A percentile compares a stretch with the other conserved stretches of the same genome.
Evolutionary conservation across 164 flowering plant genomes (phyloP).

Genomic region (Piper betle): DNA sequence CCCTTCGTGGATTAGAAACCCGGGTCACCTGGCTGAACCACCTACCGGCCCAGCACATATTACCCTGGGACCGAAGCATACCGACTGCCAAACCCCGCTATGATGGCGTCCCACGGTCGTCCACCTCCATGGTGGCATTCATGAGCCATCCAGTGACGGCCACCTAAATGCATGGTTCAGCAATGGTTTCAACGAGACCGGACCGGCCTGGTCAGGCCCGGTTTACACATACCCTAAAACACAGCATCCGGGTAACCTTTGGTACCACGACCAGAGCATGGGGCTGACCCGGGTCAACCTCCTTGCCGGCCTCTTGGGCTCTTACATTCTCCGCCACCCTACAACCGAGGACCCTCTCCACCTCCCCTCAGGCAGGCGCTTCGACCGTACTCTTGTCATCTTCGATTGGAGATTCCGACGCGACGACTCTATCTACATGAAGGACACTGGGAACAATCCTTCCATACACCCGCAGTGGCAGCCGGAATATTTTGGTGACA

Average conservation of each 20-base stretch:
- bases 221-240: conserved; percentile 28
- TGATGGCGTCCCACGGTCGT: conserved; percentile 47
- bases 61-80: conserved; percentile 52
- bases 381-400: conserved; percentile 33
- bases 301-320: conserved; percentile 40
- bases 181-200: conserved; percentile 19
- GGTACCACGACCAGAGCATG: conserved; percentile 64
- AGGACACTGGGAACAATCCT: conserved; percentile 40
- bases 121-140: conserved; percentile 49
- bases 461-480: conserved; percentile 40
- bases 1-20: conserved; percentile 25
- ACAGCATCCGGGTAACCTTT: conserved; percentile 41
- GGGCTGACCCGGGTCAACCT: conserved; percentile 50
- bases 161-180: conserved; percentile 42
- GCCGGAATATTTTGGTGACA: conserved; percentile 34
- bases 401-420: conserved; percentile 33
- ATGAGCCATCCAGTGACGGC: conserved; percentile 42
- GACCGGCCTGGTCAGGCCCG: conserved; percentile 33
- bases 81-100: conserved; percentile 28
- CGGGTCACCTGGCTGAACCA: conserved; percentile 36
- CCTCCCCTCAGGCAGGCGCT: conserved; percentile 23
- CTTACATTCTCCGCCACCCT: conserved; percentile 36
- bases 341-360: conserved; percentile 23
- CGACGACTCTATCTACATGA: conserved; percentile 44
- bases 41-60: conserved; percentile 37